Conservation (phyloP, 2,329 filamentous ascomycete genomes). For the Rosellinia necatrix region DNA sequence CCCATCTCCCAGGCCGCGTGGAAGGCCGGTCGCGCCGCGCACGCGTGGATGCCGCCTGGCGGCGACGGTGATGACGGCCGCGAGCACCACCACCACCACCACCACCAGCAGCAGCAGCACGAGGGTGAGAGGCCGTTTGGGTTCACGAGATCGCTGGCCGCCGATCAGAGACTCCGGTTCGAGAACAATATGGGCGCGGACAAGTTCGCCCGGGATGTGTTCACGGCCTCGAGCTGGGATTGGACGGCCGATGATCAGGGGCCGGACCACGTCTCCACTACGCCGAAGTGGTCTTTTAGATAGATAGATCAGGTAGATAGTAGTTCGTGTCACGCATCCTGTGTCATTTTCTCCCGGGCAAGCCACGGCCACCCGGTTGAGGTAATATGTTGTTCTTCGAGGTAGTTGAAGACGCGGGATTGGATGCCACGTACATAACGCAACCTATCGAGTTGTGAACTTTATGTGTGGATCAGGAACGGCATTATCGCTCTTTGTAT, state of each 20-base stretch:
- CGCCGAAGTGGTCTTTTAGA: slow-evolving; percentile 33
- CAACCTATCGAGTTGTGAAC: neutral
- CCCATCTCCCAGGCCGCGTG: slow-evolving; percentile 52
- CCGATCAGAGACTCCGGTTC: slow-evolving; percentile 55
- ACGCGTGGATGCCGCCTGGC: slow-evolving; percentile 52
- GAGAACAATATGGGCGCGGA: slow-evolving; percentile 56
- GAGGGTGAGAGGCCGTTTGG: slow-evolving; percentile 44
- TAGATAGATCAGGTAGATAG: too few species aligned
- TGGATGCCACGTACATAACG: too few species aligned
- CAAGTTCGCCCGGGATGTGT: slow-evolving; percentile 56
- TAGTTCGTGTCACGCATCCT: too few species aligned
- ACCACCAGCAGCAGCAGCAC: neutral
- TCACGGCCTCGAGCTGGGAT: slow-evolving; percentile 62
- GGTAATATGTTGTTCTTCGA: neutral
- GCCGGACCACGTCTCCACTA: slow-evolving; percentile 31
- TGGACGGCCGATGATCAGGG: slow-evolving; percentile 58
- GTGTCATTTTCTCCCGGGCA: too few species aligned
- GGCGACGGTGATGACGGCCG: slow-evolving; percentile 27
- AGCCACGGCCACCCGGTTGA: too few species aligned
- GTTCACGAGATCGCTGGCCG: slow-evolving; percentile 56
- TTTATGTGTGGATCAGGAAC: neutral
- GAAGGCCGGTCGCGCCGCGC: slow-evolving; percentile 47
- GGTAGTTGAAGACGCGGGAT: neutral
- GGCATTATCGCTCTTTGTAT: slow-evolving; percentile 15
- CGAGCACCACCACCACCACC: neutral